Conservation (phyloP, 352 stramenopile genomes). For the Phytopythium delawarense region DNA sequence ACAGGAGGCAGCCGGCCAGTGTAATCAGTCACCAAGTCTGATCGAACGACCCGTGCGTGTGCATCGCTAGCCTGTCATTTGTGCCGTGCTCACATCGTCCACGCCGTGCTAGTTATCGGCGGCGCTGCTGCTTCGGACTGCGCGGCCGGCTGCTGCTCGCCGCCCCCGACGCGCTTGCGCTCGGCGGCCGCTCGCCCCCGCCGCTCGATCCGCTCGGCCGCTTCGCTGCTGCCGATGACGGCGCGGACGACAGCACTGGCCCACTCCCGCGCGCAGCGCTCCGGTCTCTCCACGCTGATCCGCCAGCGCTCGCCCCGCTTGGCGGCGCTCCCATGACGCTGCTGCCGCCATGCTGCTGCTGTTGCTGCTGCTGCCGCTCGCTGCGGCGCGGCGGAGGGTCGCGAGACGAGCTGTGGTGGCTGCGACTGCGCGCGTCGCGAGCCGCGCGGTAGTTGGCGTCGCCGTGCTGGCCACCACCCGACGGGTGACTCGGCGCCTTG, state of each 20-base stretch:
- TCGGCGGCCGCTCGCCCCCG: conserved; percentile 22
- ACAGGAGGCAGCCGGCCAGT: neutral
- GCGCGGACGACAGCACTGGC: conserved; percentile 12
- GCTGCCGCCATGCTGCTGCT: conserved; percentile 4
- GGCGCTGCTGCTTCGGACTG: conserved; percentile 34
- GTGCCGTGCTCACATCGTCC: neutral
- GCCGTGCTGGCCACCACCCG: conserved; percentile 25
- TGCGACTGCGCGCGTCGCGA: conserved; percentile 40
- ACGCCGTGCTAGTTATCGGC: conserved; percentile 17
- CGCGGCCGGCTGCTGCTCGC: conserved; percentile 14
- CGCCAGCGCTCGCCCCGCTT: conserved; percentile 1
- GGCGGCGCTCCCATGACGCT: conserved; percentile 6
- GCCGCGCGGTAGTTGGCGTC: conserved; percentile 26
- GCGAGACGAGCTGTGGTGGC: conserved; percentile 41
- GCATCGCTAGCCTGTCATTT: neutral
- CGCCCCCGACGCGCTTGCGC: conserved; percentile 16
- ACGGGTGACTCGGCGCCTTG: neutral
- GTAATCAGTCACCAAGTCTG: no score
- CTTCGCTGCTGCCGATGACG: conserved; percentile 23
- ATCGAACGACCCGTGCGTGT: neutral
- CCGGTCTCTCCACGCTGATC: conserved; percentile 40
- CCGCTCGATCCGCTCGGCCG: conserved; percentile 13
- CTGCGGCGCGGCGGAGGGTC: conserved; percentile 37
- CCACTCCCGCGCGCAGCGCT: conserved; percentile 21
- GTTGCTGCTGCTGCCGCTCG: conserved; percentile 23